Evolutionary conservation across 2,329 filamentous ascomycete species (phyloP), one percentile per base, ranked within the genome.

Genomic region (Xylaria sp.): DNA sequence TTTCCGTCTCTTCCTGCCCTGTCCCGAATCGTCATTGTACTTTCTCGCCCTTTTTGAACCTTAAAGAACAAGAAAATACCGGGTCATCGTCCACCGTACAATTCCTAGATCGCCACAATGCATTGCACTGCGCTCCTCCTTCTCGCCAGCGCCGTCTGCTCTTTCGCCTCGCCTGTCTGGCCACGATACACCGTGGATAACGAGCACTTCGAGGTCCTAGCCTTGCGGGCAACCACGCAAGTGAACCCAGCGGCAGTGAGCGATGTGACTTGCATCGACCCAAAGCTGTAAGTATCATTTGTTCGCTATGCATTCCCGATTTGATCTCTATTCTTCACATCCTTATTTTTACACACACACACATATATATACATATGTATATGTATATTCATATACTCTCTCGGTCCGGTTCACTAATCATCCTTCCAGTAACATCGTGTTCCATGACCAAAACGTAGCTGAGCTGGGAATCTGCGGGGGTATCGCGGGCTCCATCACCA

Each of bases 381-480:
- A 28, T 28, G 5, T 28, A 28, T 28, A 28, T 3, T 28, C 28
- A 28, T 28, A 28, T 28, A 28, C 5, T 8, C 10, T 28, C 59
- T 8, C 12, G 8, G 52, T 50, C 46, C 41, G 66, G 72, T 65
- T 15, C 23, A 20, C 60, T 72, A 48, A 70, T 41, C 76, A 76
- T 44, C 59, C 51, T 46, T 3, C 13, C 46, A 84, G 81, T 7
- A 78, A 81, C 69, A 83, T 85, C 70, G 80, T 82, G 70, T 82
- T 82, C 73, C 85, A 87, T 75, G 85, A 87, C 76, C 81, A 82
- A 50, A 82, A 83, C 69, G 83, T 84, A 13, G 84, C 84, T 8
- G 78, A 85, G 72, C 81, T 86, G 13, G 77, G 76, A 63, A 86
- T 86, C 78, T 87, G 85, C 78, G 82, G 84, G 60, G 82, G 90